A percentile compares a stretch with the other conserved stretches of the same genome.
phyloP scores from a whole-genome alignment of 768 basidiomycete genomes.

The Mycena vitilis region DNA sequence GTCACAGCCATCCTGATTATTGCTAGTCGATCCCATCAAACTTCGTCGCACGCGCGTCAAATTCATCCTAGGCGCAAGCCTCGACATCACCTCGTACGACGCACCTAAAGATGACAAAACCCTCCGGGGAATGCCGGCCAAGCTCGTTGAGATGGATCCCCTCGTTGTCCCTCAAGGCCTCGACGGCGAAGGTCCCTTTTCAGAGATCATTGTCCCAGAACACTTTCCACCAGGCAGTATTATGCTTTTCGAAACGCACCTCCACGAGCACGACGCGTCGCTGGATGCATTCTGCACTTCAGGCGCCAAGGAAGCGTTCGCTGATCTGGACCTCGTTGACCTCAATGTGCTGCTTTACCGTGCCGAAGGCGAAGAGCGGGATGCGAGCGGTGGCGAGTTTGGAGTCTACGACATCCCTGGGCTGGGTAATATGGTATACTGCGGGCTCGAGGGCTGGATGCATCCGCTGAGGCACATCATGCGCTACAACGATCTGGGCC shows the following conservation, averaged over 20 bases:
- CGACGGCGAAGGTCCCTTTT: constrained; percentile 76
- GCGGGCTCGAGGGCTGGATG: constrained; percentile 99
- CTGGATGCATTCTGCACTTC: constrained; percentile 81
- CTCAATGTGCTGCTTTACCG: constrained; percentile 91
- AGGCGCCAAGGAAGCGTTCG: constrained; percentile 80
- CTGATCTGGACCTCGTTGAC: constrained; percentile 82
- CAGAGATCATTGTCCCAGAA: constrained; percentile 87
- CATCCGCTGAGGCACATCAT: constrained; percentile 85
- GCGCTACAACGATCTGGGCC: constrained; percentile 92
- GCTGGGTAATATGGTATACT: constrained; percentile 83
- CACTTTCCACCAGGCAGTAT: constrained; percentile 96
- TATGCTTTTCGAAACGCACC: constrained; percentile 90
- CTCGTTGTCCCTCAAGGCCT: constrained; percentile 69
- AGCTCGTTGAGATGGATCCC: constrained; percentile 70
- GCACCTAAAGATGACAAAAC: constrained; percentile 58
- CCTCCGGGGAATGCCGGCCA: constrained; percentile 79
- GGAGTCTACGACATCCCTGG: constrained; percentile 88
- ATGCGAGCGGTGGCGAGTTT: constrained; percentile 83
- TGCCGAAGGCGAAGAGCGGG: constrained; percentile 90
- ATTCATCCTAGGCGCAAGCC: constrained; percentile 83
- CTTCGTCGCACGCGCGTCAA: constrained; percentile 82
- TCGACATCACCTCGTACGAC: constrained; percentile 76
- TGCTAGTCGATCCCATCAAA: constrained; percentile 83
- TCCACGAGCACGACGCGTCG: constrained; percentile 75
- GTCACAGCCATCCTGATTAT: constrained; percentile 13